phyloP scores from a whole-genome alignment of 1,284 basidiomycete genomes.

The Neonothopanus nambi region DNA sequence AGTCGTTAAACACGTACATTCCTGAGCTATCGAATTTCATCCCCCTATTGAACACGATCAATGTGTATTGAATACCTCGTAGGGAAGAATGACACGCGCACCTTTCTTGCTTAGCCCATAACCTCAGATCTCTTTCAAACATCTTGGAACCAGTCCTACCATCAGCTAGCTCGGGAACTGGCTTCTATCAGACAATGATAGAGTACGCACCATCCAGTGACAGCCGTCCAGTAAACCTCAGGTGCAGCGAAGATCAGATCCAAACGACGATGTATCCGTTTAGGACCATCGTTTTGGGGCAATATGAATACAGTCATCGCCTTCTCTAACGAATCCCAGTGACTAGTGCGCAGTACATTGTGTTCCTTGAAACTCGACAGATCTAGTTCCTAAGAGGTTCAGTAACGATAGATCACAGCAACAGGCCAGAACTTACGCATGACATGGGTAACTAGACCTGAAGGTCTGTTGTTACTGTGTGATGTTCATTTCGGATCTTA shows the following conservation, averaged over 20 bases:
- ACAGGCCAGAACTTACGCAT: conserved; percentile 52
- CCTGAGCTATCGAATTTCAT: conserved; percentile 81
- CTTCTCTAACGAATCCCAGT: conserved; percentile 72
- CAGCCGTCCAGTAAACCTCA: conserved; percentile 74
- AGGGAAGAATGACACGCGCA: conserved; percentile 25
- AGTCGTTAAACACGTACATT: conserved; percentile 47
- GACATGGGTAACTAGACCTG: conserved; percentile 66
- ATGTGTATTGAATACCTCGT: background rate
- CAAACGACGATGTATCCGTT: conserved; percentile 55
- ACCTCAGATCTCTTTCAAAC: conserved; percentile 78
- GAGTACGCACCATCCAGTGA: conserved; percentile 68
- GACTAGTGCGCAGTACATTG: conserved; percentile 50
- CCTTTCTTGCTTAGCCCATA: conserved; percentile 68
- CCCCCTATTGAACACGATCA: conserved; percentile 42
- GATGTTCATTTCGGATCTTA: background rate
- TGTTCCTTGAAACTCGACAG: conserved; percentile 57
- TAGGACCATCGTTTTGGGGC: conserved; percentile 35
- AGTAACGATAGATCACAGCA: conserved; percentile 1
- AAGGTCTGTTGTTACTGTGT: background rate
- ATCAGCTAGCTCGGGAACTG: background rate
- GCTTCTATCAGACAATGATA: background rate
- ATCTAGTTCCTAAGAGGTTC: conserved; percentile 37
- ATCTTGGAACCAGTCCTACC: conserved; percentile 77
- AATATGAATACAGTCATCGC: conserved; percentile 67
- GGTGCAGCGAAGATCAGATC: conserved; percentile 75